Evolutionary conservation across 768 basidiomycete genomes (phyloP), one percentile per base, ranked within the genome.

Genomic region (Mycena capillaripes): DNA sequence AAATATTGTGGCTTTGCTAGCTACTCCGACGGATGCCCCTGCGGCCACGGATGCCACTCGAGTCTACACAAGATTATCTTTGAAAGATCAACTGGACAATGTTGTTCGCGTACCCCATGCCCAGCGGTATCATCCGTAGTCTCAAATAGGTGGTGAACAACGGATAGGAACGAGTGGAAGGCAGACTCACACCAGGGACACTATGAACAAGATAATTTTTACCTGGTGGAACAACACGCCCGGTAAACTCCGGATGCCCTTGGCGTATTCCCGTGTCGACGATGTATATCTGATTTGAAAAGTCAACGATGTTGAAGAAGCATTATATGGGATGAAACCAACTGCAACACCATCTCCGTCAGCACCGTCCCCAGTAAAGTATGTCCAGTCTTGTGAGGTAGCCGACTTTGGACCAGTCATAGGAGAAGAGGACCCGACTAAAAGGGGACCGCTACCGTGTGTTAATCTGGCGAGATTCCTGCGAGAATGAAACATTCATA

Each of bases 391-490:
- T 8, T 8, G 21, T 2, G 60, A 61, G 14, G 27, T 30, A n/a
- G 19, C 40, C 12, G 60, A 61, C 3, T 11, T 21, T n/a, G 34
- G 34, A 36, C 34, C 34, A 36, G 34, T n/a, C n/a, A n/a, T n/a
- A n/a, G n/a, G n/a, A n/a, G 34, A 36, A 6, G 6, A 36, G 34
- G 34, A 36, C 34, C 34, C 34, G 34, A 36, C n/a, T 36, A 12
- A 36, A 6, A 36, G 34, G 34, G 34, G 34, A 36, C 12, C 12
- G 12, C 34, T 12, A 36, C 34, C 38, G 3, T 42, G 11, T 9
- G 38, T 59, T 17, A 59, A 25, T 34, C 58, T 40, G 16, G 36
- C 58, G 8, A 59, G 58, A 59, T 42, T 42, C 58, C 58, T 59
- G 38, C 7, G 16, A 59, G 23, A 14, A 23, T 6, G 34, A 5